These are phyloP conservation scores for Carallia brachiata DNA, from an alignment of 345 rosid genomes.

Conservation along the genomic window DNA sequence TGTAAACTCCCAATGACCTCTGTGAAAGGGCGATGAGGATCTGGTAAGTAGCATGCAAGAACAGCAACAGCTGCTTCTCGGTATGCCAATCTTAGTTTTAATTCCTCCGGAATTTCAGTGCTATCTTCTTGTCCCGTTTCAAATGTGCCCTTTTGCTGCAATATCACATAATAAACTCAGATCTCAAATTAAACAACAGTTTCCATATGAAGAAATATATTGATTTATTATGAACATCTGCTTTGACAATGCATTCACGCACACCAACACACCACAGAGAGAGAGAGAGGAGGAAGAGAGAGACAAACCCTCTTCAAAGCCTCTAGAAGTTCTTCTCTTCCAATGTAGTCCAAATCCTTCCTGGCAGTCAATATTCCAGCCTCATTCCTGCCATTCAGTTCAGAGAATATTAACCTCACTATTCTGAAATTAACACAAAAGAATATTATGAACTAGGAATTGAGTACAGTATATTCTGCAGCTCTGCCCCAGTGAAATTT, in stretches of 20 bases:
- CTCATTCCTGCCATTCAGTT: conserved; percentile 65
- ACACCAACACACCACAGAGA: background rate
- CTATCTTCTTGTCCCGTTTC: conserved; percentile 96
- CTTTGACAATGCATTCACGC: too few species aligned
- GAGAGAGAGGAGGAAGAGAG: conserved; percentile 1
- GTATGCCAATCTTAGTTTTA: conserved; percentile 83
- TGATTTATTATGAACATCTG: background rate
- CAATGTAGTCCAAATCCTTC: conserved; percentile 85
- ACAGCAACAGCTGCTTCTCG: conserved; percentile 95
- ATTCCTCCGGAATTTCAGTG: conserved; percentile 74
- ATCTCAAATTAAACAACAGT: conserved; percentile 6
- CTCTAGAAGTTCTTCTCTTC: conserved; percentile 83
- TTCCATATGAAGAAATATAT: background rate
- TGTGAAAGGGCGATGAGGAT: conserved; percentile 66
- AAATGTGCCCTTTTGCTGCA: conserved; percentile 95
- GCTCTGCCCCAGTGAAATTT: conserved; percentile 96
- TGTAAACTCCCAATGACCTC: conserved; percentile 42
- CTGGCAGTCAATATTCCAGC: conserved; percentile 98
- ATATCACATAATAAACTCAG: conserved; percentile 17
- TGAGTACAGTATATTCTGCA: conserved; percentile 82
- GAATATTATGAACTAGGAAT: conserved; percentile 9
- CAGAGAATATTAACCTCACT: conserved; percentile 26
- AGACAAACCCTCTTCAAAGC: conserved; percentile 80
- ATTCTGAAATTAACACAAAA: conserved; percentile 4
- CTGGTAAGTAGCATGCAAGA: conserved; percentile 84